Base-by-base conservation (phyloP, 2,329 filamentous ascomycete species). In the Trichoderma koningii region DNA sequence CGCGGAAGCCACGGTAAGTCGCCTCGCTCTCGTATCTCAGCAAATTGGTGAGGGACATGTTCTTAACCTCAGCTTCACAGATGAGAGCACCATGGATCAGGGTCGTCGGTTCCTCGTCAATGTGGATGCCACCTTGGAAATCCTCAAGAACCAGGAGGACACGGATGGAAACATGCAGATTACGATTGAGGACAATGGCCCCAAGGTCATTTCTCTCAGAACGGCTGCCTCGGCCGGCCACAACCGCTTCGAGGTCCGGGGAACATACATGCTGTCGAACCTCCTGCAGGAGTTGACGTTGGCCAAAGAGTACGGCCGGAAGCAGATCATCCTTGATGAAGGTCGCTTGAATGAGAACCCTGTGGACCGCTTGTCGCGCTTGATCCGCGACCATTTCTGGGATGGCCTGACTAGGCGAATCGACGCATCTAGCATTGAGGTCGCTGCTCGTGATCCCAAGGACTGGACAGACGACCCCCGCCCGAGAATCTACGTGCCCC, bases 211-310 rank as follows among this genome's bases (percentile, higher is more conserved):
- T 63, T 89, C 90, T 44, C 81, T 98, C 44, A 90, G 92, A 69
- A 97, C 94, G 3, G 90, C 91, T 30, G 89, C 86, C 23, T 97
- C 93, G 42, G 92, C 90, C 70, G 94, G 93, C 48, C 87, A 91
- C 80, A 94, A 93, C 73, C 88, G 88, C 68, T 93, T 94, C 76
- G 93, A 98, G 74, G 87, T 99, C 68, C 90, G 94, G 69, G 95
- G 95, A 72, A 98, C 92, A 38, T 99, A 99, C 78, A 96, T 96
- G 89, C 85, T 99, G 66, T 97, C 94, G 68, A 99, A 98, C 76
- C 86, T 98, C 52, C 83, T 98, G 47, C 95, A 99, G 78, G 95
- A 99, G 79, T 85, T 99, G 69, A 95, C 91, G 1, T 84, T 98
- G 70, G 95, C 95, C 69, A 89, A 96, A 81, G 91, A 96, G 75